Base-by-base conservation (phyloP, 2,329 filamentous ascomycete species). In the Emmonsiellopsis sp. region DNA sequence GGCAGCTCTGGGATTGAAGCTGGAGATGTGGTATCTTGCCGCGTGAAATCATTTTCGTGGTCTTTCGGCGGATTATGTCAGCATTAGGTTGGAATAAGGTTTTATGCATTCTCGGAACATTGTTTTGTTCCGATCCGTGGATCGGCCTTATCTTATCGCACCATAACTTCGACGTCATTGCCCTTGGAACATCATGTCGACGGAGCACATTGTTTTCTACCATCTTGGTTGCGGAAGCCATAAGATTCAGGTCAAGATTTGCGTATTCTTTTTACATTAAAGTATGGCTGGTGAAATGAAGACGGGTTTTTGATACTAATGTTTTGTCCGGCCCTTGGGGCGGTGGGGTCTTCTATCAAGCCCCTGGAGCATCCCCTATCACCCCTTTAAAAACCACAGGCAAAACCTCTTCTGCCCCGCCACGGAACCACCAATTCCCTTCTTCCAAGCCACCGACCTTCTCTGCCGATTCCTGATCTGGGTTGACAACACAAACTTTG, bases 31-130 rank as follows among this genome's bases (percentile, higher is more conserved):
- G n/a, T 35, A 6, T 49, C 38, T 15, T 26, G n/a, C 5, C n/a
- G 8, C 30, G 8, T 50, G 13, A 50, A 50, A 42, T 50, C 26
- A 51, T 43, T 49, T 51, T 43, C 26, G 49, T 51, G 49, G 38
- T 51, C 49, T 51, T 49, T 51, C 9, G 0, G 11, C 16, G 1
- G 49, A 15, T 51, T 51, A 51, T 43, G 38, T 51, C 20, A 26
- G 20, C 20, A 26, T 26, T 26, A 26, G 20, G 20, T 26, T 26
- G 20, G 20, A 42, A 51, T 31, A 13, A 2, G 13, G 34, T 9
- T 9, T 43, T 1, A 2, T 35, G 32, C 32, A 15, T 10, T 8
- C 11, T 26, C 37, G 47, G 46, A 49, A 38, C 37, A 49, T 32
- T 26, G 35, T 40, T 38, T n/a, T 40, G 37, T n/a, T 47, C 44